Evolutionary conservation across 768 basidiomycete species (phyloP).

Genomic region (Pisolithus microcarpus): DNA sequence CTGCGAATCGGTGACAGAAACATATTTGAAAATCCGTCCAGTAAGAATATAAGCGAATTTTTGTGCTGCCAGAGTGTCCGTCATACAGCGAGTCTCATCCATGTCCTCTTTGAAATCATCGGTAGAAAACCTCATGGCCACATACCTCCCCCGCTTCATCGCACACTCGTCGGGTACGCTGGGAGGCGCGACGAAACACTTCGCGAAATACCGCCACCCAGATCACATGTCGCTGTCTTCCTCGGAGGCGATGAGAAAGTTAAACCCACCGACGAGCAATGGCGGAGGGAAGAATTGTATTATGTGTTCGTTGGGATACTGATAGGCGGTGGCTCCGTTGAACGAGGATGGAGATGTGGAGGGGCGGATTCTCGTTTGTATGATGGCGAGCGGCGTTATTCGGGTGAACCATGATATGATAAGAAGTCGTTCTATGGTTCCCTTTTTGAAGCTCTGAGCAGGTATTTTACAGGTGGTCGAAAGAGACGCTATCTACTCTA

Average conservation of each 20-base stretch:
- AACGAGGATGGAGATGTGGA: conserved; percentile 7
- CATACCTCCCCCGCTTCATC: conserved; percentile 16
- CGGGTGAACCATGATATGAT: conserved; percentile 17
- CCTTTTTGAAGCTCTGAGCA: not conserved
- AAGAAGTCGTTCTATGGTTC: not conserved
- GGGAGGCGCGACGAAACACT: conserved; percentile 11
- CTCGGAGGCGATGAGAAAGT: conserved; percentile 8
- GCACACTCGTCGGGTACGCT: conserved; percentile 16
- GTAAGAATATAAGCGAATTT: no score
- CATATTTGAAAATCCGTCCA: no score
- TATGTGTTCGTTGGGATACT: conserved; percentile 15
- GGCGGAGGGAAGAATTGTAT: conserved; percentile 13
- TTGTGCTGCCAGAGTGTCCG: no score
- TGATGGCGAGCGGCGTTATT: conserved; percentile 17
- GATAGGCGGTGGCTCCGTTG: conserved; percentile 6
- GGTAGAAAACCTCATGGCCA: conserved; percentile 17
- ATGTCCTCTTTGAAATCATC: no score
- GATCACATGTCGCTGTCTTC: conserved; percentile 14
- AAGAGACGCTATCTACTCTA: conserved; percentile 5
- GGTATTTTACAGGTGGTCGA: conserved; percentile 7
- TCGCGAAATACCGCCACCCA: conserved; percentile 16
- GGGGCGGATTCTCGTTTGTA: conserved; percentile 8
- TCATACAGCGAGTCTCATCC: no score
- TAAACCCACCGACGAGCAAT: conserved; percentile 2
- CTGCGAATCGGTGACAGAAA: no score